Base-by-base conservation (phyloP, 257 asterid genomes). In the Solanum acaule region DNA sequence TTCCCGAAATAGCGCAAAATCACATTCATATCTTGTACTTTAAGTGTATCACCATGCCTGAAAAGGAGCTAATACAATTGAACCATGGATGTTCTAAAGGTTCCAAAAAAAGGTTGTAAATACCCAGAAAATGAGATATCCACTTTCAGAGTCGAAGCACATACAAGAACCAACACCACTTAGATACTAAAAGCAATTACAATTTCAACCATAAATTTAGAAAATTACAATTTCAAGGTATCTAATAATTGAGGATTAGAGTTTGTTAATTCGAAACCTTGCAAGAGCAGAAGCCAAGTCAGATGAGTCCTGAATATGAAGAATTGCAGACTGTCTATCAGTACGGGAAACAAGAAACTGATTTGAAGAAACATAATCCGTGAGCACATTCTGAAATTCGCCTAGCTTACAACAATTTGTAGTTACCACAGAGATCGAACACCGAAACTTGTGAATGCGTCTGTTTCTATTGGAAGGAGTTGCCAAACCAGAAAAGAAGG, bases 1-100 rank as follows among this genome's bases (percentile, higher is more conserved):
- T 93, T 93, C 89, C 97, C 98, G 44, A 95, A 96, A 91, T 94
- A 93, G 61, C 98, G 98, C 94, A 97, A 91, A 89, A 94, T 92
- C 73, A 94, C 92, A 93, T 97, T 97, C 92, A 93, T 87, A 87
- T 96, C 98, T 77, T 92, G 96, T 46, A 92, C 98, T 89, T 90
- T 96, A 93, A 97, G 89, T 31, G 84, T 87, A 76, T 91, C 92
- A 84, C 96, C 98, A 82, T 91, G 96, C 93, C 99, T 97, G 90
- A 86, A 89, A 90, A 91, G 77, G 83, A 86, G 44, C 59, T 10
- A 83, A 81, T 42, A 49, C 78, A 84, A 86, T 46, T 79, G 63
- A 42, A 79, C 33, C 65, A 42, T 42, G 65, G 56, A 56, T 40
- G 33, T 40, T 40, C 84, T 77, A 77, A 77, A 77, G 18, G 61